Conservation (phyloP, 441 rosid species). For the Monsonia emarginata region DNA sequence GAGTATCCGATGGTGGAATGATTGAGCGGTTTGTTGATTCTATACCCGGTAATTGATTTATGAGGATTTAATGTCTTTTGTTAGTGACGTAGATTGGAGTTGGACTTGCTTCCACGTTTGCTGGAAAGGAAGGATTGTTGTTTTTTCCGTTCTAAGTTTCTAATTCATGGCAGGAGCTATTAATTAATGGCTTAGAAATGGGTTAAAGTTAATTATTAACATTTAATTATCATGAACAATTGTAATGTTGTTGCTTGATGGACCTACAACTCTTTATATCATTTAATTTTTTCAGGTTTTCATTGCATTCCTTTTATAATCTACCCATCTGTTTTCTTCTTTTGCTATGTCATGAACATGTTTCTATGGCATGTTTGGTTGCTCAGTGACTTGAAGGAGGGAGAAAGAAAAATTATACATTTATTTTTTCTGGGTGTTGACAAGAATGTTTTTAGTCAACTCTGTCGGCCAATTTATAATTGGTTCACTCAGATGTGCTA, state of each 20-base stretch:
- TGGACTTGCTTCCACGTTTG: conserved; percentile 6
- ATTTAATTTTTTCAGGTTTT: neutral
- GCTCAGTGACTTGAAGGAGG: neutral
- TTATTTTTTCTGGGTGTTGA: neutral
- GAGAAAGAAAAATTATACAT: neutral
- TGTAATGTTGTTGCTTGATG: neutral
- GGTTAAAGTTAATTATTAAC: neutral
- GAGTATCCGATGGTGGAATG: conserved; percentile 2
- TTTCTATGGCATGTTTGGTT: neutral
- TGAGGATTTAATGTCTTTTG: neutral
- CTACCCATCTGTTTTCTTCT: neutral
- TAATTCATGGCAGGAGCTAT: neutral
- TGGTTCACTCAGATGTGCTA: neutral
- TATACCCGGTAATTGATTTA: neutral
- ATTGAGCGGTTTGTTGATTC: conserved; percentile 7
- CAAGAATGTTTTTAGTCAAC: neutral
- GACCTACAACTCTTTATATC: conserved; percentile 2
- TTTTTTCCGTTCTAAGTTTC: too few species aligned
- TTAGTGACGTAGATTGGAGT: conserved; percentile 1
- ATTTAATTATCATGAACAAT: neutral
- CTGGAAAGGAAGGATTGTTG: neutral
- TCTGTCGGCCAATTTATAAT: neutral
- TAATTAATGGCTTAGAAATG: conserved; percentile 2
- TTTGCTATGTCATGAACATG: neutral
- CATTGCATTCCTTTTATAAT: neutral